phyloP scores from a whole-genome alignment of 352 stramenopile species.

The Globisporangium iwayamae region DNA sequence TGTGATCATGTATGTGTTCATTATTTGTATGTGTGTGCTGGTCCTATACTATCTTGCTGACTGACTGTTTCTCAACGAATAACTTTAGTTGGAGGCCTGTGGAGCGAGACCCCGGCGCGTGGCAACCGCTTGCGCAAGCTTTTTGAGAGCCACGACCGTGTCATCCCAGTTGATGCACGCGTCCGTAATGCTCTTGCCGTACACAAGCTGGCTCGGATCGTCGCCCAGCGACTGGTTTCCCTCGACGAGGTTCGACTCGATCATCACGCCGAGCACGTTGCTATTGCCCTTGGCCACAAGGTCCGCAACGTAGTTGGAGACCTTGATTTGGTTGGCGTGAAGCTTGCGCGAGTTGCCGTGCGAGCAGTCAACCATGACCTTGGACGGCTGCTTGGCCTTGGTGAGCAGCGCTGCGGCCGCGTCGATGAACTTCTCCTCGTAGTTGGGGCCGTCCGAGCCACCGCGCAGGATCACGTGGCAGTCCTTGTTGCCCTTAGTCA shows the following conservation, averaged over 20 bases:
- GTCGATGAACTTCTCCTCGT: constrained; percentile 78
- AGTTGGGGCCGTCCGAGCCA: constrained; percentile 84
- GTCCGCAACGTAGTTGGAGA: constrained; percentile 60
- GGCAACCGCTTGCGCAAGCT: constrained; percentile 53
- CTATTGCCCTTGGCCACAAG: constrained; percentile 60
- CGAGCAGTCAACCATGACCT: constrained; percentile 90
- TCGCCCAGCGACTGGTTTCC: constrained; percentile 78
- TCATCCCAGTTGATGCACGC: constrained; percentile 85
- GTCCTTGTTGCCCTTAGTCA: constrained; percentile 63
- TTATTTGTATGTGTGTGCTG: neutral
- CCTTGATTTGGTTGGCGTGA: constrained; percentile 81
- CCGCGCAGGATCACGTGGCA: constrained; percentile 88
- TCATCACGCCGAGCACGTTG: constrained; percentile 83
- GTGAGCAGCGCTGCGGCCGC: constrained; percentile 79
- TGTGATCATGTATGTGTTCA: neutral
- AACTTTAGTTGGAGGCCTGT: neutral
- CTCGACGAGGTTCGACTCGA: constrained; percentile 86
- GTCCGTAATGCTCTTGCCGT: constrained; percentile 87
- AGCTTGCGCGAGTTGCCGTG: constrained; percentile 89
- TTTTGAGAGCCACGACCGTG: constrained; percentile 57
- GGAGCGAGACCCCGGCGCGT: constrained; percentile 27
- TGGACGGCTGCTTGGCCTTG: constrained; percentile 78
- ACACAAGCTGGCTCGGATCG: constrained; percentile 67
- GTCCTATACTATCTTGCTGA: constrained; percentile 1
- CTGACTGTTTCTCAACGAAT: neutral